Evolutionary conservation across 441 rosid genomes (phyloP).

Genomic region (Daphne laureola): DNA sequence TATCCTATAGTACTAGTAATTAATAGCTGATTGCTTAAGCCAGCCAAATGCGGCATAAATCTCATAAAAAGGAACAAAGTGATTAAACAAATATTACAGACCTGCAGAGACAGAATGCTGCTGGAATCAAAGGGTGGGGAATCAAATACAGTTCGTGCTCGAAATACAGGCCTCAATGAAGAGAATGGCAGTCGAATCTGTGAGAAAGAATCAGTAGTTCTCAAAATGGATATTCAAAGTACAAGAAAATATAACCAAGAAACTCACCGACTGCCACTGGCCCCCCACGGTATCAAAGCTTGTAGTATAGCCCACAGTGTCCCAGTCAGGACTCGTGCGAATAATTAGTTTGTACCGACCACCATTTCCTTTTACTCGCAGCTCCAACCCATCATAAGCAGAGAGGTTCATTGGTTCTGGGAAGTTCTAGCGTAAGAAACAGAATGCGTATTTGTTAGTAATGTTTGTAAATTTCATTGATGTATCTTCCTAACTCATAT

Average conservation of each 20-base stretch:
- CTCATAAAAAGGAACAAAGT: neutral
- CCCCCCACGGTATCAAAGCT: conserved; percentile 67
- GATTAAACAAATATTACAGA: conserved; percentile 12
- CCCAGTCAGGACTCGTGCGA: conserved; percentile 77
- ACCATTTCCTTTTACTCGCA: conserved; percentile 72
- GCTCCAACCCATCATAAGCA: conserved; percentile 82
- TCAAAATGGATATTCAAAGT: neutral
- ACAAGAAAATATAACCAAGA: neutral
- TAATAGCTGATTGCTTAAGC: too few relatives aligned
- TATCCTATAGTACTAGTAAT: too few relatives aligned
- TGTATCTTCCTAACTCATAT: too few relatives aligned
- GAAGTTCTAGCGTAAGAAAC: conserved; percentile 54
- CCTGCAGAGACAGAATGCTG: conserved; percentile 75
- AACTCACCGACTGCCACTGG: conserved; percentile 81
- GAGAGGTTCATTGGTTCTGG: conserved; percentile 64
- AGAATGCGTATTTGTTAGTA: conserved; percentile 2
- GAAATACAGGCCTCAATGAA: conserved; percentile 72
- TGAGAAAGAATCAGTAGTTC: conserved; percentile 3
- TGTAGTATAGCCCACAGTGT: conserved; percentile 75
- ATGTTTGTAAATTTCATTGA: too few relatives aligned
- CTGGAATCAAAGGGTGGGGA: conserved; percentile 70
- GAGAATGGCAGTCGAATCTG: conserved; percentile 71
- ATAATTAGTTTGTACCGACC: conserved; percentile 71
- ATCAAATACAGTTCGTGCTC: conserved; percentile 64
- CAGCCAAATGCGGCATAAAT: neutral